Conservation (phyloP, 441 rosid species). For the Adansonia rubrostipa region DNA sequence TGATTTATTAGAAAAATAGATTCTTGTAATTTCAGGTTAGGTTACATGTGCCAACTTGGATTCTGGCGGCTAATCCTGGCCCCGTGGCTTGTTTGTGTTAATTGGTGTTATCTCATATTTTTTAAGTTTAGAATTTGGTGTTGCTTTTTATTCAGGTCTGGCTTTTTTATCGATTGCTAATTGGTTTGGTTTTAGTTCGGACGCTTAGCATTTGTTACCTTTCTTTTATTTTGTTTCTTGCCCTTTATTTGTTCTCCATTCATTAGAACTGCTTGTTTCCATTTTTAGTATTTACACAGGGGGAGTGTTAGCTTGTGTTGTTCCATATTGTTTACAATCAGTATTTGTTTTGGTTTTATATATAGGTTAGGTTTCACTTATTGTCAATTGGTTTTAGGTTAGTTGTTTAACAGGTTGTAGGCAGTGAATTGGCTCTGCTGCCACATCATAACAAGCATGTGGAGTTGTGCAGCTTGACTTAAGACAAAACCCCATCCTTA, state of each 20-base stretch:
- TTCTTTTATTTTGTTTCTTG: neutral
- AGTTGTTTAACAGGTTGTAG: neutral
- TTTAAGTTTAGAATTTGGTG: neutral
- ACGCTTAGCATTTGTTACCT: neutral
- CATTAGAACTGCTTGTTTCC: neutral
- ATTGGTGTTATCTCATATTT: neutral
- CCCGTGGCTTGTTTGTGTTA: neutral
- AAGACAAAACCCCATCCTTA: neutral
- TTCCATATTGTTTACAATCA: neutral
- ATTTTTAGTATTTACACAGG: neutral
- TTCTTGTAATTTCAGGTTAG: neutral
- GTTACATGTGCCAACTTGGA: neutral
- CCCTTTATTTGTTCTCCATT: neutral
- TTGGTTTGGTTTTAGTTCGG: neutral
- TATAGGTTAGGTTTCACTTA: neutral
- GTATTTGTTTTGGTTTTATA: neutral
- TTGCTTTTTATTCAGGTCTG: neutral
- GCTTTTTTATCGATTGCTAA: neutral
- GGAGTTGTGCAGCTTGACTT: slow-evolving; percentile 10
- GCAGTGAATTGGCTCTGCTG: neutral
- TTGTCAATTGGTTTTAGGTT: neutral
- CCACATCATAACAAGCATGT: neutral
- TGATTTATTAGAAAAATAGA: slow-evolving; percentile 6
- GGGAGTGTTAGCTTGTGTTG: neutral
- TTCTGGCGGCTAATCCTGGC: neutral